A percentile compares a stretch with the other conserved stretches of the same genome.
Conservation (phyloP, 257 asterid genomes). For the Prunella vulgaris region DNA sequence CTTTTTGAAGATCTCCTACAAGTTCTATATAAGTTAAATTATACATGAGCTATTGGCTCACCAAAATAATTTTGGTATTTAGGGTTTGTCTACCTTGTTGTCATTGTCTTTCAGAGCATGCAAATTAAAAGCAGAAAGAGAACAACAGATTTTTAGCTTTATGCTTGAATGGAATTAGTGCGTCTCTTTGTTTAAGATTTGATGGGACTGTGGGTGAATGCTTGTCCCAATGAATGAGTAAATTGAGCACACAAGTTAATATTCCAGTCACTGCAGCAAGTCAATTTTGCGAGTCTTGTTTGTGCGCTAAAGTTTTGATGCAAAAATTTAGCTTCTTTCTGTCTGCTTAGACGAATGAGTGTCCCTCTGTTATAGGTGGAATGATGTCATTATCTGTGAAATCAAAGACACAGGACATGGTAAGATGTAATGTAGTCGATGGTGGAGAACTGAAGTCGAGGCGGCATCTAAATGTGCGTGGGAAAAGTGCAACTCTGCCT, state of each 20-base stretch:
- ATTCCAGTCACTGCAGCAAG: neutral
- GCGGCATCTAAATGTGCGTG: conserved; percentile 93
- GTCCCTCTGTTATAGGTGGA: conserved; percentile 56
- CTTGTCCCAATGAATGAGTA: neutral
- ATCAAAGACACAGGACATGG: conserved; percentile 67
- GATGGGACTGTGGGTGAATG: neutral
- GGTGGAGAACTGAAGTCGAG: conserved; percentile 98
- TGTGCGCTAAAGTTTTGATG: neutral
- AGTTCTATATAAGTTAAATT: neutral
- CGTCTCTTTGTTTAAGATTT: neutral
- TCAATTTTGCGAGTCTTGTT: neutral
- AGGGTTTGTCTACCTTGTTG: neutral
- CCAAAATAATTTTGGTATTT: neutral
- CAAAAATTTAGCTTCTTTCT: conserved; percentile 1
- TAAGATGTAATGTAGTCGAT: conserved; percentile 79
- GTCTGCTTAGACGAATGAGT: conserved; percentile 15
- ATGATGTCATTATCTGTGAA: conserved; percentile 95
- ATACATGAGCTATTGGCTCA: neutral
- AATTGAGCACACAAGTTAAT: neutral
- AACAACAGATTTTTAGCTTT: neutral
- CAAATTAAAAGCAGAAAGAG: neutral
- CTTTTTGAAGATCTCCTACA: neutral
- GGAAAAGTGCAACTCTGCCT: conserved; percentile 96
- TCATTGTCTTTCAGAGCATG: neutral
- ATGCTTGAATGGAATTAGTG: neutral